Evolutionary conservation across 2,329 filamentous ascomycete genomes (phyloP).

Genomic region (Microdochium bolleyi): DNA sequence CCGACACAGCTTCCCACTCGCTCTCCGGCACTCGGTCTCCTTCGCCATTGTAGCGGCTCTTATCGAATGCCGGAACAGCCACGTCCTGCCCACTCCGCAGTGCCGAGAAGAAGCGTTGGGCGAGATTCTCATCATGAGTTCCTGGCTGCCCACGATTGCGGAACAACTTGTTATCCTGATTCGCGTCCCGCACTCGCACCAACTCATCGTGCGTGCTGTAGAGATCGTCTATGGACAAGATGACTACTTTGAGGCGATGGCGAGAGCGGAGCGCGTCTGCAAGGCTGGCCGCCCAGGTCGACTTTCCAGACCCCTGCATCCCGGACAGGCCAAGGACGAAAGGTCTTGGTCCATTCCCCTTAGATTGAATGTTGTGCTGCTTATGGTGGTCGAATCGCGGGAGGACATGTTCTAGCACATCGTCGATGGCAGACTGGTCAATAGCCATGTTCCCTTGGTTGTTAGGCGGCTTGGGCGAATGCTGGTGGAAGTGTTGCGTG

Average conservation of each 20-base stretch:
- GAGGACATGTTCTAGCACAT: not conserved
- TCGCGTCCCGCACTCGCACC: not conserved
- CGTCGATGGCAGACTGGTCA: not conserved
- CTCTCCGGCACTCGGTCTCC: not conserved
- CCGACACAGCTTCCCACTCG: not conserved
- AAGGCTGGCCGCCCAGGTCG: not conserved
- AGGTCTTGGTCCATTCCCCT: not conserved
- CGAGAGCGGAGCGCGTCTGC: not conserved
- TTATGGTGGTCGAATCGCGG: not conserved
- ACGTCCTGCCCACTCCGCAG: not conserved
- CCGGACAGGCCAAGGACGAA: not conserved
- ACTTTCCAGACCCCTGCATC: constrained; percentile 1
- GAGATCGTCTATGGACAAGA: not conserved
- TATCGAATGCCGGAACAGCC: not conserved
- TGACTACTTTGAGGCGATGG: not conserved
- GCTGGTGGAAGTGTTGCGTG: not conserved
- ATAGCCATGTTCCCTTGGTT: not conserved
- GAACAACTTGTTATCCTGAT: not conserved
- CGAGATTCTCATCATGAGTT: not conserved
- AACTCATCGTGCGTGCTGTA: not conserved
- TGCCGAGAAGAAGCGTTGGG: not conserved
- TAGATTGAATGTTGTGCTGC: not conserved
- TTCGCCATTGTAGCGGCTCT: not conserved
- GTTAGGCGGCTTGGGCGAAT: not conserved
- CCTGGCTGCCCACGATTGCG: not conserved